Base-by-base conservation (phyloP, 306 rosid genomes). In the Pachyrhizus erosus region DNA sequence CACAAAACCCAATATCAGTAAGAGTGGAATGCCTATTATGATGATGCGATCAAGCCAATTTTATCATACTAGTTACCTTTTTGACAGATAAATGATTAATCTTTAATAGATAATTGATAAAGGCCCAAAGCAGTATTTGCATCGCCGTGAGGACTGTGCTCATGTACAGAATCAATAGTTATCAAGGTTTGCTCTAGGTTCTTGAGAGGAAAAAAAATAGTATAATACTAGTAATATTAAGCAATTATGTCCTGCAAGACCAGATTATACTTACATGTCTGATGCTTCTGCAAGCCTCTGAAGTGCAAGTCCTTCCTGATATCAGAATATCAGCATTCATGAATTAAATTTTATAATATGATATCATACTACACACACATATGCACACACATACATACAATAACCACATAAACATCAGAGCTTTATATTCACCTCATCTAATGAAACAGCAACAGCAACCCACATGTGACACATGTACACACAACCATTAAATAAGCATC, bases 181-280 rank as follows among this genome's bases (percentile, higher is more conserved):
- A 40, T n/a, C 18, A 65, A 67, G 52, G 71, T 14, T 65, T 39
- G 15, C 33, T 40, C 71, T 51, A 43, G 24, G 21, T 66, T 62
- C 8, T 58, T 12, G 9, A 27, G n/a, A 33, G 49, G 24, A 24
- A 14, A 57, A 3, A 82, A 21, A 33, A 23, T 21, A 39, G 13
- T 46, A 48, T n/a, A 72, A 20, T 49, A 27, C 15, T 24, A 70
- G 10, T n/a, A 31, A 21, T 20, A 66, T 45, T 67, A 52, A 42
- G 68, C 73, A 27, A 70, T 81, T 31, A 54, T 77, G 60, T 29
- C 37, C 14, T 12, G 23, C 55, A 67, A 37, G 79, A 70, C 17
- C 37, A 71, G 37, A 51, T 26, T 12, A 58, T 61, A 79, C 97
- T 89, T 90, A 92, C 98, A 5, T 62, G 76, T 82, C 86, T 15